phyloP scores from a whole-genome alignment of 2,329 filamentous ascomycete genomes.

The Cadophora sp. region DNA sequence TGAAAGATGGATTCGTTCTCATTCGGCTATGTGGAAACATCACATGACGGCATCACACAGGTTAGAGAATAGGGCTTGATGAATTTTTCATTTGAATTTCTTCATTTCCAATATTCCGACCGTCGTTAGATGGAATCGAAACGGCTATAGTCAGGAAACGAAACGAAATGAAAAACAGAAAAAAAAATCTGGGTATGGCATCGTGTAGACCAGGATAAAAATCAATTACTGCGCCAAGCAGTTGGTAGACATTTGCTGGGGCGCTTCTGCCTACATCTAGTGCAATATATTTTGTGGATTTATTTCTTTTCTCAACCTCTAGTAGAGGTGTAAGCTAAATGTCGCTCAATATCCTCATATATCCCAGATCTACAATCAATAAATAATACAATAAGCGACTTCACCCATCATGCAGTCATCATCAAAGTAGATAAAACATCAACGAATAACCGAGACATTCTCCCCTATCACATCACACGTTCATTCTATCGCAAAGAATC shows the following conservation, averaged over 20 bases:
- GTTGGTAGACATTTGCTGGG: neutral
- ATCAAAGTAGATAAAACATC: neutral
- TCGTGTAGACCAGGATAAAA: neutral
- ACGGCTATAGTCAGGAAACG: conserved; percentile 20
- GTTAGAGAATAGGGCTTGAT: neutral
- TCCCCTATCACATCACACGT: neutral
- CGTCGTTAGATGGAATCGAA: conserved; percentile 14
- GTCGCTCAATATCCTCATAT: neutral
- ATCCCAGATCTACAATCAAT: neutral
- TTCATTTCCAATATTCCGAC: conserved; percentile 10
- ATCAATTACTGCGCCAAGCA: conserved; percentile 25
- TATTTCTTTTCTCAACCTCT: too few species aligned
- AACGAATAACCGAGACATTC: neutral
- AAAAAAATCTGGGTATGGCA: neutral
- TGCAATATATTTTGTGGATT: too few species aligned
- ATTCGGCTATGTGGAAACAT: neutral
- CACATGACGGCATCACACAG: too few species aligned
- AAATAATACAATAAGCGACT: neutral
- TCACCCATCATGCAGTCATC: neutral
- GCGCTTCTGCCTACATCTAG: too few species aligned
- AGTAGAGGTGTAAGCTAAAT: neutral
- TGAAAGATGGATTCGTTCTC: neutral
- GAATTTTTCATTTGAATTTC: neutral
- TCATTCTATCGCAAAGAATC: neutral
- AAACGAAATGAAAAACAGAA: conserved; percentile 2